phyloP scores from a whole-genome alignment of 257 asterid genomes.

The Cruciata laevipes region DNA sequence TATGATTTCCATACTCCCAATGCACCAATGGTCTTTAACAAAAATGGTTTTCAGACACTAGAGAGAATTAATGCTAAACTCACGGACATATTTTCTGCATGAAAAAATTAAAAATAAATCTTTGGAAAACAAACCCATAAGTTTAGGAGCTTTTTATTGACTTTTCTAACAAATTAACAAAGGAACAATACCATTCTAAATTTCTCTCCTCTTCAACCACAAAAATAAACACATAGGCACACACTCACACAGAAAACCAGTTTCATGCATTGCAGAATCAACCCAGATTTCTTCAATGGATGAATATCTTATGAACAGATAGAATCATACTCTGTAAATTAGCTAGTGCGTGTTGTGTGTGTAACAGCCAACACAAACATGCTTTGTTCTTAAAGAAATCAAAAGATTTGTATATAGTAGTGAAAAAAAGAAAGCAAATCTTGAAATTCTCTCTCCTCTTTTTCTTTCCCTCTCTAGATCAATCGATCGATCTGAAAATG shows the following conservation, averaged over 20 bases:
- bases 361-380: not conserved
- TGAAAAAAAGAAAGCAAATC: not conserved
- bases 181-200: not conserved
- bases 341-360: not conserved
- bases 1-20: not conserved
- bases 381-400: not conserved
- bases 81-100: not conserved
- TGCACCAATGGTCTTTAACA: not conserved
- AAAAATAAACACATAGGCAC: not conserved
- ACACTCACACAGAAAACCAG: not conserved
- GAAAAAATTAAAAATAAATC: not conserved
- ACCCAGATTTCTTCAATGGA: not conserved
- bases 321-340: not conserved
- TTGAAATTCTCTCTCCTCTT: not conserved
- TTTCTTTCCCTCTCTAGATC: not conserved
- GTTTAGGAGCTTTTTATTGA: not conserved
- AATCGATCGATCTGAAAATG: not conserved
- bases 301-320: not conserved
- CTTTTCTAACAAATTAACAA: not conserved
- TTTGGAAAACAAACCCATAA: not conserved
- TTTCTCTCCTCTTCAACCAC: not conserved
- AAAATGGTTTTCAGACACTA: not conserved
- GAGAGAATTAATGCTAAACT: not conserved
- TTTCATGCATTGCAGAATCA: not conserved
- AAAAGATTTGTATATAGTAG: not conserved